Percentiles rank a stretch among this genome's conserved stretches.
These are phyloP conservation scores for Carex kokanica DNA, from an alignment of 176 grass and related monocot genomes.

Conservation along the genomic window DNA sequence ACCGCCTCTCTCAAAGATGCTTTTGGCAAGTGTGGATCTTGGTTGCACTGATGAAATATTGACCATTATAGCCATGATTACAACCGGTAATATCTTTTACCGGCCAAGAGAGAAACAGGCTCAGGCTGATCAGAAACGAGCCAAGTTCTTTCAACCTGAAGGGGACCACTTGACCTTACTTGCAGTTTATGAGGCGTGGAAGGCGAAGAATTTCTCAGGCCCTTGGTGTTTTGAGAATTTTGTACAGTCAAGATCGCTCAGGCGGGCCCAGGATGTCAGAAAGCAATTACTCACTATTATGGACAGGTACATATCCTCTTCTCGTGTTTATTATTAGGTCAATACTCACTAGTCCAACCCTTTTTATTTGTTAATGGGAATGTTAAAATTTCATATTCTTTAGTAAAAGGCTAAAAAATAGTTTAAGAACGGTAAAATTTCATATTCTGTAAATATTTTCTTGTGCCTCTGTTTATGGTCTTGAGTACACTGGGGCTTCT, in stretches of 20 bases:
- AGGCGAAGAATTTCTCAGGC: constrained; percentile 90
- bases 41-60: constrained; percentile 91
- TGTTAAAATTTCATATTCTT: background rate
- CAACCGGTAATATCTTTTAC: constrained; percentile 94
- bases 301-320: constrained; percentile 52
- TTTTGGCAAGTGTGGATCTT: constrained; percentile 85
- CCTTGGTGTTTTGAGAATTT: constrained; percentile 99
- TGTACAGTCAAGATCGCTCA: constrained; percentile 77
- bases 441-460: background rate
- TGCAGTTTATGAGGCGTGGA: constrained; percentile 97
- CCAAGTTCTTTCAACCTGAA: constrained; percentile 91
- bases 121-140: constrained; percentile 84
- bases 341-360: background rate
- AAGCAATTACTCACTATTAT: constrained; percentile 97
- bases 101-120: constrained; percentile 92
- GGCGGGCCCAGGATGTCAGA: constrained; percentile 84
- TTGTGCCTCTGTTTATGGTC: background rate
- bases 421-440: background rate
- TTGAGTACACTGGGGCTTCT: background rate
- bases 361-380: background rate
- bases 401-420: background rate
- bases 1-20: constrained; percentile 87
- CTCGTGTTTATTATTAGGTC: background rate
- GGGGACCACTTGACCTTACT: constrained; percentile 91
- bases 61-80: constrained; percentile 95